Percentiles rank a stretch among this genome's conserved stretches.
phyloP scores from a whole-genome alignment of 257 asterid genomes.

The Solanum pimpinellifolium region DNA sequence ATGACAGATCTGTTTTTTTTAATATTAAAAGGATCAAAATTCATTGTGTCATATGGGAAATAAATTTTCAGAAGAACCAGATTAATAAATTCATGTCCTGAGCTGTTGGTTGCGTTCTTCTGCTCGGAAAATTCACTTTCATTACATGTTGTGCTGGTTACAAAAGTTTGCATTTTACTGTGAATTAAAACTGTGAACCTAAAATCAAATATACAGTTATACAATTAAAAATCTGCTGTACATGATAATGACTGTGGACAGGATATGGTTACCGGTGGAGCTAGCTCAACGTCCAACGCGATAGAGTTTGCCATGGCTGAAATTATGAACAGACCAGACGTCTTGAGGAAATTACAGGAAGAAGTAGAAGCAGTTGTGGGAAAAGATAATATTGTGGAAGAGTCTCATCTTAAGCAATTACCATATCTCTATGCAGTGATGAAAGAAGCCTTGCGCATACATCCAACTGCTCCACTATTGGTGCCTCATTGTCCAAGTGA shows the following conservation, averaged over 20 bases:
- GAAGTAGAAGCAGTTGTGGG: slow-evolving; percentile 46
- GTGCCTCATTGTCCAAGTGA: background rate
- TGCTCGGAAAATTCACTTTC: background rate
- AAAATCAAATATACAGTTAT: background rate
- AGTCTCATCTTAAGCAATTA: background rate
- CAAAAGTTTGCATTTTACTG: background rate
- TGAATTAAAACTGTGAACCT: background rate
- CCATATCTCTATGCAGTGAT: background rate
- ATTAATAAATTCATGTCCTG: background rate
- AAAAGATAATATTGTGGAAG: background rate
- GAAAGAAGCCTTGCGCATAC: background rate
- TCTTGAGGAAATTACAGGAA: background rate
- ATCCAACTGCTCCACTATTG: background rate
- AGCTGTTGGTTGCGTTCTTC: background rate
- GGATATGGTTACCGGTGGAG: slow-evolving; percentile 54
- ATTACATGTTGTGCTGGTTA: background rate
- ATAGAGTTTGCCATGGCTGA: slow-evolving; percentile 60
- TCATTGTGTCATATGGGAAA: background rate
- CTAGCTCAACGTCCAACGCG: slow-evolving; percentile 54
- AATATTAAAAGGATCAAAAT: too few species aligned
- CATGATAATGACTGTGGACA: background rate
- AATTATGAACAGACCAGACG: slow-evolving; percentile 24
- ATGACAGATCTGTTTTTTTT: background rate
- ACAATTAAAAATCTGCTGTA: background rate
- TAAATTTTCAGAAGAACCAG: background rate